A percentile compares a stretch with the other conserved stretches of the same genome.
Conservation (phyloP, 768 basidiomycete species). For the Leccinum longicurvipes region DNA sequence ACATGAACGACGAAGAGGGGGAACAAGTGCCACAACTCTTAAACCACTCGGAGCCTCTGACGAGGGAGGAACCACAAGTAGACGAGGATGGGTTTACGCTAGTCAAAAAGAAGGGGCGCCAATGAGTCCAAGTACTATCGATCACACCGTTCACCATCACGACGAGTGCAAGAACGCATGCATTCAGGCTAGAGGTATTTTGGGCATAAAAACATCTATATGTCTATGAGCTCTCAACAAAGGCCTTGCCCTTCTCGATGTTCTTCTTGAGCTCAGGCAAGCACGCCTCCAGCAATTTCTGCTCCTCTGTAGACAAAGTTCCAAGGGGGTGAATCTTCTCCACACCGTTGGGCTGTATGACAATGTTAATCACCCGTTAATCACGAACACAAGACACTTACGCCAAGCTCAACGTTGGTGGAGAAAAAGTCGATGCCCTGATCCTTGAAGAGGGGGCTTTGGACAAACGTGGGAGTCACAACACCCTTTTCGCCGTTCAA, state of each 20-base stretch:
- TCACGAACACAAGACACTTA: conserved; percentile 36
- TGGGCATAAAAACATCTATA: conserved; percentile 9
- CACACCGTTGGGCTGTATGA: conserved; percentile 70
- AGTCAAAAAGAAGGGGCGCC: conserved; percentile 58
- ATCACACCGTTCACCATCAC: background rate
- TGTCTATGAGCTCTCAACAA: conserved; percentile 47
- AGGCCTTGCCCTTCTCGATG: conserved; percentile 91
- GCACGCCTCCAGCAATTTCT: conserved; percentile 83
- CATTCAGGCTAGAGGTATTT: conserved; percentile 24
- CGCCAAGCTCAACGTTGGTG: conserved; percentile 89
- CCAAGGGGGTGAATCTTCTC: conserved; percentile 91
- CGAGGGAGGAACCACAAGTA: conserved; percentile 60
- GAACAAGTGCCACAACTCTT: conserved; percentile 57
- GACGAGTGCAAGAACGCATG: background rate
- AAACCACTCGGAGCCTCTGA: conserved; percentile 32
- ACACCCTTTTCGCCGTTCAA: conserved; percentile 66
- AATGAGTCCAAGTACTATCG: conserved; percentile 32
- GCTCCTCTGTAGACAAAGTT: conserved; percentile 71
- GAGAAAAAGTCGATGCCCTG: conserved; percentile 95
- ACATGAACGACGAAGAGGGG: conserved; percentile 20
- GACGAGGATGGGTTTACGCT: conserved; percentile 93
- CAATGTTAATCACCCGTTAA: conserved; percentile 6
- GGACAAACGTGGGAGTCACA: conserved; percentile 81
- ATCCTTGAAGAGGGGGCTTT: conserved; percentile 79
- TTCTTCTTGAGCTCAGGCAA: conserved; percentile 94